These are phyloP conservation scores for Colletotrichum graminicola DNA, from an alignment of 2,329 filamentous ascomycete genomes.

Conservation along the genomic window DNA sequence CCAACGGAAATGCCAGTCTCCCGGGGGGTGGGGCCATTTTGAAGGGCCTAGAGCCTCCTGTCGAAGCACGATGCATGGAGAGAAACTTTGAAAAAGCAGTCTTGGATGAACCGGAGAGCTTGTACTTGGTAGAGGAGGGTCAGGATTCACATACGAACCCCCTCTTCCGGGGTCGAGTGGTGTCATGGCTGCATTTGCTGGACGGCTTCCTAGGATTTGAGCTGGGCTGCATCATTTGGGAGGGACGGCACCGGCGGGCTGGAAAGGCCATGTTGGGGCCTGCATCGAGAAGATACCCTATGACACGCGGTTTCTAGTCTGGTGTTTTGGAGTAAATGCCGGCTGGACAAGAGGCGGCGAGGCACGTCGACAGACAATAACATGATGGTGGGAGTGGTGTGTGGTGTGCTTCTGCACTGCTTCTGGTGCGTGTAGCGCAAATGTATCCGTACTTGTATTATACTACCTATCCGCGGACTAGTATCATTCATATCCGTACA, in stretches of 20 bases:
- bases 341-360: background rate
- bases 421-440: constrained; percentile 7
- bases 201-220: constrained; percentile 12
- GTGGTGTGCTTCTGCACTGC: constrained; percentile 25
- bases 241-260: background rate
- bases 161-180: constrained; percentile 32
- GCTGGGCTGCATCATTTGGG: constrained; percentile 9
- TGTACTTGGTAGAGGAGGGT: constrained; percentile 14
- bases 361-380: constrained; percentile 8
- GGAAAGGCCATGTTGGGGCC: constrained; percentile 13
- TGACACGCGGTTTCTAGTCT: background rate
- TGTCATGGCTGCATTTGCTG: constrained; percentile 31
- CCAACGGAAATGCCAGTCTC: background rate
- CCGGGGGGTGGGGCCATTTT: constrained; percentile 3
- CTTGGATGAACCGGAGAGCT: constrained; percentile 19
- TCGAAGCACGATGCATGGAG: background rate
- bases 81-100: background rate
- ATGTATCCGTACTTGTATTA: too few relatives aligned
- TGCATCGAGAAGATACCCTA: background rate
- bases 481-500: too few relatives aligned
- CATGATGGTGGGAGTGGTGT: constrained; percentile 18
- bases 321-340: background rate
- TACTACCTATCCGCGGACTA: too few relatives aligned
- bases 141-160: constrained; percentile 13
- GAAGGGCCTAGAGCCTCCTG: constrained; percentile 26